phyloP scores from a whole-genome alignment of 495 filamentous ascomycete genomes.

The Jackrogersella minutella region DNA sequence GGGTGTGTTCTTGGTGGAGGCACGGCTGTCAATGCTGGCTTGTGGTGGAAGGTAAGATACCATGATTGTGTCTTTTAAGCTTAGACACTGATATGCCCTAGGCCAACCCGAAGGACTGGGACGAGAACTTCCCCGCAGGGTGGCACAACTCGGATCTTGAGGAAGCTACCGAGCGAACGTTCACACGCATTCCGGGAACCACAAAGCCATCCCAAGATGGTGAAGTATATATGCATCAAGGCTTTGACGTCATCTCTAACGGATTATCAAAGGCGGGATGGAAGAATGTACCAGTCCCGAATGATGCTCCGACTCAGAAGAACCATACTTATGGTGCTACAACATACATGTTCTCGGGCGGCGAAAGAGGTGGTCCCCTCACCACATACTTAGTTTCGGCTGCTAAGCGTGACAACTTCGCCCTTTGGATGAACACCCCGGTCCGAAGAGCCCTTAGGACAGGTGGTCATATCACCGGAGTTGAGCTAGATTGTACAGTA shows the following conservation, averaged over 20 bases:
- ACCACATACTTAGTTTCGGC: constrained; percentile 77
- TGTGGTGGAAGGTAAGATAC: constrained; percentile 60
- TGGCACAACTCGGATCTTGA: constrained; percentile 74
- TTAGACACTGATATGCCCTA: constrained; percentile 19
- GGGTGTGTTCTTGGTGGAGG: constrained; percentile 83
- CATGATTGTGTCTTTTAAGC: neutral
- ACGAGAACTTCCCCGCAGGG: constrained; percentile 75
- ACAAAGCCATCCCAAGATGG: constrained; percentile 72
- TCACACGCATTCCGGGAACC: constrained; percentile 75
- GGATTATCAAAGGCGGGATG: constrained; percentile 68
- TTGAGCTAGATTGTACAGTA: constrained; percentile 69
- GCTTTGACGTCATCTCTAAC: constrained; percentile 65
- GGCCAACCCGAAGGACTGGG: constrained; percentile 68
- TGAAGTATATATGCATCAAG: constrained; percentile 71
- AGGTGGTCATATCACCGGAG: constrained; percentile 68
- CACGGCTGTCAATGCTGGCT: constrained; percentile 74
- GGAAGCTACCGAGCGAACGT: constrained; percentile 68
- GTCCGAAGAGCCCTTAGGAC: constrained; percentile 71
- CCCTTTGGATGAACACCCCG: constrained; percentile 70
- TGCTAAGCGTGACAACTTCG: constrained; percentile 69
- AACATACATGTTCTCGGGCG: constrained; percentile 72
- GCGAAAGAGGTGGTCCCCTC: constrained; percentile 74
- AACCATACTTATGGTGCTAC: constrained; percentile 71
- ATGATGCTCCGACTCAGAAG: constrained; percentile 68
- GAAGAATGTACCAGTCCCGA: constrained; percentile 67